Conservation (phyloP, 805 yeast genomes). For the Zygotorulaspora chibaensis region DNA sequence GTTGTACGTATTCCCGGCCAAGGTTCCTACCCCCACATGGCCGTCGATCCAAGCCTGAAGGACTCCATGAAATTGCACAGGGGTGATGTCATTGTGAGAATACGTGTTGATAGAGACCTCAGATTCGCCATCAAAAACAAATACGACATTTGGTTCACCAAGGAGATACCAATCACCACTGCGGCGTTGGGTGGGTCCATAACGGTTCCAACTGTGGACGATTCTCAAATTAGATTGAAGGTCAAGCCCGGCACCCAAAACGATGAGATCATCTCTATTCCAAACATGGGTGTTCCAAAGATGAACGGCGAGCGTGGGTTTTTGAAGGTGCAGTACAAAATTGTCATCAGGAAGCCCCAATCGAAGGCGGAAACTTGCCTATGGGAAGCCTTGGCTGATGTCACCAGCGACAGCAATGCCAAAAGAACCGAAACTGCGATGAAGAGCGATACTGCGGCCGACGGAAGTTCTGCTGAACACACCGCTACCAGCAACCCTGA, state of each 20-base stretch:
- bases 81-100: conserved; percentile 85
- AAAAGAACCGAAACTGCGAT: conserved; percentile 44
- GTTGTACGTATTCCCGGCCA: conserved; percentile 78
- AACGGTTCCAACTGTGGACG: conserved; percentile 87
- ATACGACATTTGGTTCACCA: conserved; percentile 55
- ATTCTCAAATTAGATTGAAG: conserved; percentile 67
- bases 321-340: conserved; percentile 67
- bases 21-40: conserved; percentile 83
- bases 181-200: conserved; percentile 94
- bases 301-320: conserved; percentile 65
- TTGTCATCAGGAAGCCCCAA: conserved; percentile 67
- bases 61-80: conserved; percentile 57
- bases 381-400: conserved; percentile 91
- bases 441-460: neutral
- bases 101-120: conserved; percentile 72
- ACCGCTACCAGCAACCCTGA: conserved; percentile 21
- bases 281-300: conserved; percentile 84
- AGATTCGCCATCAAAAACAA: conserved; percentile 62
- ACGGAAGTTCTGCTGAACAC: neutral
- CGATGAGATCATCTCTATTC: conserved; percentile 68
- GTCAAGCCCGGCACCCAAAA: conserved; percentile 81
- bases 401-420: conserved; percentile 76
- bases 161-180: conserved; percentile 84
- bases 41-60: conserved; percentile 51
- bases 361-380: conserved; percentile 83